Evolutionary conservation across 169 alveolate genomes (phyloP), one percentile per base, ranked within the genome.

Genomic region (Plasmodium fragile): DNA sequence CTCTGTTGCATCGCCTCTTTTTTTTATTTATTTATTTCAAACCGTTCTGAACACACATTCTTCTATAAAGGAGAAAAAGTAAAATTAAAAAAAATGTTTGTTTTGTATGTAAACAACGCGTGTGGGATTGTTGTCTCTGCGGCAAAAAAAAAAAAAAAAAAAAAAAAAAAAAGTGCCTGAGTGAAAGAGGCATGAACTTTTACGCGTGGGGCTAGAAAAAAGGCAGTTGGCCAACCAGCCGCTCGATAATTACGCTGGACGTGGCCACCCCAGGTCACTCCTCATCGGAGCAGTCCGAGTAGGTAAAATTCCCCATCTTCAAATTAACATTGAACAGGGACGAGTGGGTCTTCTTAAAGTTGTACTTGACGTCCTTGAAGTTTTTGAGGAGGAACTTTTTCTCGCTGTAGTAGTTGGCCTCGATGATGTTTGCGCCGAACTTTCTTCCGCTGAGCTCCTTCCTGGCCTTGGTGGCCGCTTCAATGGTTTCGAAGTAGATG

Each of bases 391-490:
- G 45, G 65, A 84, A 95, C 18, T 81, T 77, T n/a, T 91, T 69
- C 55, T 94, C 96, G 18, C 95, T 92, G 73, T 75, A 95, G 34
- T 95, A 95, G 52, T 94, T 96, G 11, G 97, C 97, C 80, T 95
- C 97, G 28, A 95, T 96, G 30, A 95, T 91, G n/a, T 85, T 92
- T 2, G 95, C 96, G 22, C 92, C 95, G 53, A 95, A 95, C 41
- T 94, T 95, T 30, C 97, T 70, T 4, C 97, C 97, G 49, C 94
- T 92, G n/a, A 95, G 71, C 43, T 92, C 97, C 91, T 93, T 95
- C 49, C 97, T 75, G 11, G 97, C 96, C 28, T 93, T 95, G 1
- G 96, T 95, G 6, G 97, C 94, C 4, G 94, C 95, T 45, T 95
- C 97, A 16, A 92, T 81, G 41, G 89, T 93, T 52, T 82, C 84